Percentiles rank a stretch among this genome's conserved stretches.
phyloP scores from a whole-genome alignment of 768 basidiomycete genomes.

The Pleurotus eryngii region DNA sequence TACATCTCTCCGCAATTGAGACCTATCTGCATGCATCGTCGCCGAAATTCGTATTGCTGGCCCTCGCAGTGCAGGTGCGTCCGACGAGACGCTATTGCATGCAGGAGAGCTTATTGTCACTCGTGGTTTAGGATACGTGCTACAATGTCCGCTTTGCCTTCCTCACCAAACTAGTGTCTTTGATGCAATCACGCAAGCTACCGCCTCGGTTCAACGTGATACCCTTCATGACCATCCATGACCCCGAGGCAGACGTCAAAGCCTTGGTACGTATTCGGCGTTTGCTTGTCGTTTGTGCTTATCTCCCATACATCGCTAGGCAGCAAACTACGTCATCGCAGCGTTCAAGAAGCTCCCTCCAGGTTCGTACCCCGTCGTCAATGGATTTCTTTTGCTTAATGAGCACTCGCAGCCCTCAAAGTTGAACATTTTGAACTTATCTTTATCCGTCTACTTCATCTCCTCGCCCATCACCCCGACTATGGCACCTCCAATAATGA shows the following conservation, averaged over 20 bases:
- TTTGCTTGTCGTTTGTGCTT: background rate
- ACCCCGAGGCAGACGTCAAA: slow-evolving; percentile 84
- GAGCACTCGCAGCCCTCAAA: slow-evolving; percentile 33
- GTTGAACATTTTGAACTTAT: slow-evolving; percentile 75
- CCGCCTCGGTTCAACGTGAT: slow-evolving; percentile 76
- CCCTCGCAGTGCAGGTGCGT: slow-evolving; percentile 71
- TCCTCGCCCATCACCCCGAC: slow-evolving; percentile 94
- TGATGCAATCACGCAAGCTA: slow-evolving; percentile 64
- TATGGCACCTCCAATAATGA: slow-evolving; percentile 67
- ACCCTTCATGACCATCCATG: slow-evolving; percentile 85
- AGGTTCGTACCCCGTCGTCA: slow-evolving; percentile 25
- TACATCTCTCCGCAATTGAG: slow-evolving; percentile 68
- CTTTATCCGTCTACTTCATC: slow-evolving; percentile 81
- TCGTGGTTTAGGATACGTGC: slow-evolving; percentile 66
- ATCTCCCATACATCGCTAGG: slow-evolving; percentile 33
- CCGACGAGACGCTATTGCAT: background rate
- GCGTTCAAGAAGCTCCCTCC: slow-evolving; percentile 44
- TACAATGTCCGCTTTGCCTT: slow-evolving; percentile 82
- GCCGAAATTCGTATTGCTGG: slow-evolving; percentile 63
- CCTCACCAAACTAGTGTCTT: slow-evolving; percentile 65
- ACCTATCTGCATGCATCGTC: slow-evolving; percentile 55
- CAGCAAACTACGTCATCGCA: slow-evolving; percentile 51
- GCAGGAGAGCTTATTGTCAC: slow-evolving; percentile 1
- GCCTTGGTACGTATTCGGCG: slow-evolving; percentile 40
- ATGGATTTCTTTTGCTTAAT: background rate